Percentiles rank a stretch among this genome's conserved stretches.
These are phyloP conservation scores for Liriodendron chinense DNA, from an alignment of 164 flowering plant species.

Conservation along the genomic window DNA sequence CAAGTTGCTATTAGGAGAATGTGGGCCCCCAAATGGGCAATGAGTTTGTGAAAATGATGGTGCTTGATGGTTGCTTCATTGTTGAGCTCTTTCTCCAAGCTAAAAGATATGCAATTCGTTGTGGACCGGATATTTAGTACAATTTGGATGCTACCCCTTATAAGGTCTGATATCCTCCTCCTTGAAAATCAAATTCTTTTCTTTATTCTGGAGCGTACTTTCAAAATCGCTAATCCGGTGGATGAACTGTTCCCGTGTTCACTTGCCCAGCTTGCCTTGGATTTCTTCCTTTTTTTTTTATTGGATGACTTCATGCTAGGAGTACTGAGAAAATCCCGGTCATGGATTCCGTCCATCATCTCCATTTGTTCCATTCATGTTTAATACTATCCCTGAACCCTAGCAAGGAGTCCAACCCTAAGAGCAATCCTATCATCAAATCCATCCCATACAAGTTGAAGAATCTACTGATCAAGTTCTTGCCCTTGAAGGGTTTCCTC, in stretches of 20 bases:
- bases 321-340: neutral
- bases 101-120: neutral
- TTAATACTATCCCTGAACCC: neutral
- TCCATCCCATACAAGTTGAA: neutral
- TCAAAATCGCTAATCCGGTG: neutral
- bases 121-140: neutral
- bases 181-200: constrained; percentile 21
- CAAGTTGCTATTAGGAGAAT: neutral
- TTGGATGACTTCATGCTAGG: constrained; percentile 2
- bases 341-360: constrained; percentile 5
- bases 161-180: constrained; percentile 11
- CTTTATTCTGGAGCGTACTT: neutral
- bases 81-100: constrained; percentile 5
- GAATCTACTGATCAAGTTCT: neutral
- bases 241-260: neutral
- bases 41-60: constrained; percentile 11
- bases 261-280: constrained; percentile 1
- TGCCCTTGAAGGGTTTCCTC: no score
- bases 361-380: neutral
- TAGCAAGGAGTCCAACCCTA: neutral
- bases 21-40: neutral
- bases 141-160: constrained; percentile 5
- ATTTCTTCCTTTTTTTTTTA: no score
- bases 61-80: constrained; percentile 21
- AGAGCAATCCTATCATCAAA: neutral